phyloP scores from a whole-genome alignment of 441 rosid genomes.

The Euphorbia schlechtendalii region DNA sequence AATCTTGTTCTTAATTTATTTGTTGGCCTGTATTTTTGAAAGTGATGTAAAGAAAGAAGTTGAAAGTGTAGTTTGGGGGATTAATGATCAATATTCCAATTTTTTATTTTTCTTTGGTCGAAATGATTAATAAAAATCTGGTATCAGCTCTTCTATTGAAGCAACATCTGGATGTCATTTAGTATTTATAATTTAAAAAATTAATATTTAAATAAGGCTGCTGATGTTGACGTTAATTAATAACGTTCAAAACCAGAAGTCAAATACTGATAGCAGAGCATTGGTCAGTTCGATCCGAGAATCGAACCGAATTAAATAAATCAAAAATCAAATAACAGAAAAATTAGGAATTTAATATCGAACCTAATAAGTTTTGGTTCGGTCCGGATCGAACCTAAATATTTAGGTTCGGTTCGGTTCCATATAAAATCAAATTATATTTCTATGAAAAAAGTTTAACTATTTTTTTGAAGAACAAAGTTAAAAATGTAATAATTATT shows the following conservation, averaged over 20 bases:
- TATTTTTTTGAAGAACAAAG: too few species aligned
- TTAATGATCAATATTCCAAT: not conserved
- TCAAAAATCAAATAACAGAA: too few species aligned
- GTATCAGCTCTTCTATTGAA: not conserved
- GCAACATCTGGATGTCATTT: not conserved
- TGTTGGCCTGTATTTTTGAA: not conserved
- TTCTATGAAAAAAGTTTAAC: too few species aligned
- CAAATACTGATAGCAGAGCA: not conserved
- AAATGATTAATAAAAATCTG: not conserved
- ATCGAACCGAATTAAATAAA: too few species aligned
- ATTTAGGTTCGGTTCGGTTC: too few species aligned
- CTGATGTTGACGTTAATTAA: slow-evolving; percentile 2
- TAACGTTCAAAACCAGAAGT: not conserved
- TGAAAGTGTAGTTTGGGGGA: not conserved
- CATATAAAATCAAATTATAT: too few species aligned
- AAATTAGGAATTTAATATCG: too few species aligned
- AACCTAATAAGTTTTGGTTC: too few species aligned
- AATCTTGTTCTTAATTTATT: not conserved
- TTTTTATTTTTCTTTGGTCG: not conserved
- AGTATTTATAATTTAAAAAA: not conserved
- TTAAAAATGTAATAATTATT: too few species aligned
- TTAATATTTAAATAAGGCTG: too few species aligned
- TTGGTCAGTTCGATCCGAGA: too few species aligned
- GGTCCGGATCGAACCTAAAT: too few species aligned
- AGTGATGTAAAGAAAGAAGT: slow-evolving; percentile 1